Evolutionary conservation across 1,284 basidiomycete species (phyloP), one percentile per base, ranked within the genome.

Genomic region (Ganoderma boninense): DNA sequence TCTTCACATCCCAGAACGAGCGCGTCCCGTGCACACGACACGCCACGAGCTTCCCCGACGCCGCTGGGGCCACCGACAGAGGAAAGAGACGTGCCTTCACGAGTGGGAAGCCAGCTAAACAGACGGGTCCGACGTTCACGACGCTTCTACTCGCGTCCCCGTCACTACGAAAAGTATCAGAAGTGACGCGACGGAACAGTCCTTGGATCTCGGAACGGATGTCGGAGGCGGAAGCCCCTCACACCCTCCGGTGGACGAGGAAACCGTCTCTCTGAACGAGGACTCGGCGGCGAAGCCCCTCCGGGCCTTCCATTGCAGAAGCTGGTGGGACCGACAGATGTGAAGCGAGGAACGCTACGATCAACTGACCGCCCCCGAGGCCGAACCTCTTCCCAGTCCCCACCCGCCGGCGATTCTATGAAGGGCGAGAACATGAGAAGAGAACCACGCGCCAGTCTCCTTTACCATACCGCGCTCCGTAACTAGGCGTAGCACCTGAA

Each of bases 291-390:
- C 26, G 40, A 42, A 40, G 35, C 16, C 14, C 57, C 11, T 23
- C 23, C 26, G 35, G 7, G 20, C 5, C 35, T 60, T 60, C 57
- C 57, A n/a, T 60, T 60, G 20, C 8, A 40, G 57, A 60, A 60
- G 29, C 35, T 40, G 32, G 35, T 60, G 35, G 20, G 35, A 40
- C 11, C 35, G 20, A 60, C 7, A 60, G 35, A 35, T n/a, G 35
- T 40, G 57, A 29, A 60, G 57, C 5, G 40, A n/a, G n/a, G 35
- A 38, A 60, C 32, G 10, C 10, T 38, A 20, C 3, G 35, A 40
- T 60, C 57, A 60, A n/a, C 32, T 60, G 57, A 40, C 57, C n/a
- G 57, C 4, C 32, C 57, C 57, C 35, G 7, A 35, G 57, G 35
- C 20, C 35, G 35, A 23, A 35, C 38, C 56, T 8, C 29, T 57